phyloP scores from a whole-genome alignment of 345 rosid genomes.

The Cochlearia excelsa region DNA sequence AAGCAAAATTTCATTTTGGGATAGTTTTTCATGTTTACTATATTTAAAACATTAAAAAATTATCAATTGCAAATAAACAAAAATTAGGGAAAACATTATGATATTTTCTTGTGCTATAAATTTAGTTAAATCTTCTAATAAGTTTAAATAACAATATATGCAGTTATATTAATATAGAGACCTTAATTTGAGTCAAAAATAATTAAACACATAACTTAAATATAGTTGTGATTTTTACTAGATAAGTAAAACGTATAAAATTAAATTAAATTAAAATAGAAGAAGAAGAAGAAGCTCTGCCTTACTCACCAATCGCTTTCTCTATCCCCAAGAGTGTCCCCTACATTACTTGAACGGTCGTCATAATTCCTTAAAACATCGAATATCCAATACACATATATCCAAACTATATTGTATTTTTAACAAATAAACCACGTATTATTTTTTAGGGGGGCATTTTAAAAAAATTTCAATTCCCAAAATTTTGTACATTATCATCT shows the following conservation, averaged over 20 bases:
- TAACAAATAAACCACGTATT: background rate
- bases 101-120: no score
- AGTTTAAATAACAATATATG: no score
- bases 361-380: slow-evolving; percentile 27
- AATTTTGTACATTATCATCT: background rate
- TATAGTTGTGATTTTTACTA: slow-evolving; percentile 2
- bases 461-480: slow-evolving; percentile 9
- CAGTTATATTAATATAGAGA: no score
- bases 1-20: no score
- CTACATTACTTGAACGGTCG: slow-evolving; percentile 34
- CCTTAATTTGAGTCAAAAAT: no score
- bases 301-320: slow-evolving; percentile 33
- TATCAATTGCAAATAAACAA: no score
- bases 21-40: no score
- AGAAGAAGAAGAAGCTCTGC: slow-evolving; percentile 28
- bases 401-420: slow-evolving; percentile 2
- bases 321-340: slow-evolving; percentile 24
- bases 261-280: background rate
- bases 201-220: background rate
- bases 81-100: no score
- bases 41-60: no score
- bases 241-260: background rate
- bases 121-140: no score
- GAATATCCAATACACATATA: slow-evolving; percentile 29
- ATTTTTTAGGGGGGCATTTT: no score